Percentiles rank a stretch among this genome's conserved stretches.
These are phyloP conservation scores for Acanthamoeba divionensis DNA, from an alignment of 208 protist genomes.

Conservation along the genomic window DNA sequence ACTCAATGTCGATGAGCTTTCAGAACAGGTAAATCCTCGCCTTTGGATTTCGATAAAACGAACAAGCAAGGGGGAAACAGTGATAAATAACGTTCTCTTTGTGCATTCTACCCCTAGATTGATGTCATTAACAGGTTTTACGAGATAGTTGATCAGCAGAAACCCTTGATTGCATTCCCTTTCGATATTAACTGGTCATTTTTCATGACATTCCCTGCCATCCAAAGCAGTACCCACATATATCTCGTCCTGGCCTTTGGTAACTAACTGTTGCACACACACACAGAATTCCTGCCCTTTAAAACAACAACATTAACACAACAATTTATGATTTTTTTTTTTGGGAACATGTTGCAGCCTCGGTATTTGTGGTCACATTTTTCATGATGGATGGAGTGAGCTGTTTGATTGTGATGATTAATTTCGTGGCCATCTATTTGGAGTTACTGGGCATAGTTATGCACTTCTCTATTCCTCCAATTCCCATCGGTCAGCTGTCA, in stretches of 20 bases:
- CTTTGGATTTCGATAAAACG: background rate
- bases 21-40: background rate
- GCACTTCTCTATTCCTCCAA: background rate
- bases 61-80: too few relatives aligned
- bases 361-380: constrained; percentile 27
- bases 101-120: background rate
- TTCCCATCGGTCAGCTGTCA: background rate
- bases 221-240: constrained; percentile 3
- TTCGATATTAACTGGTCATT: constrained; percentile 21
- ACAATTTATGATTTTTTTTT: too few relatives aligned
- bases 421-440: constrained; percentile 2
- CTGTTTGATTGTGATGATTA: constrained; percentile 3
- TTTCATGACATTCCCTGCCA: constrained; percentile 41
- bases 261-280: too few relatives aligned
- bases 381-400: constrained; percentile 12
- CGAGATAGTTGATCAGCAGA: background rate
- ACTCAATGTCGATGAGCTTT: background rate
- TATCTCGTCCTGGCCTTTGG: constrained; percentile 24
- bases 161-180: background rate
- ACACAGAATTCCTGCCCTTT: too few relatives aligned
- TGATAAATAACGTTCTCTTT: too few relatives aligned
- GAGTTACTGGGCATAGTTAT: constrained; percentile 25
- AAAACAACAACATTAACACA: too few relatives aligned
- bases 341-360: too few relatives aligned
- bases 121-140: background rate